phyloP scores from a whole-genome alignment of 208 protist species.

The Trichomonas vaginalis region DNA sequence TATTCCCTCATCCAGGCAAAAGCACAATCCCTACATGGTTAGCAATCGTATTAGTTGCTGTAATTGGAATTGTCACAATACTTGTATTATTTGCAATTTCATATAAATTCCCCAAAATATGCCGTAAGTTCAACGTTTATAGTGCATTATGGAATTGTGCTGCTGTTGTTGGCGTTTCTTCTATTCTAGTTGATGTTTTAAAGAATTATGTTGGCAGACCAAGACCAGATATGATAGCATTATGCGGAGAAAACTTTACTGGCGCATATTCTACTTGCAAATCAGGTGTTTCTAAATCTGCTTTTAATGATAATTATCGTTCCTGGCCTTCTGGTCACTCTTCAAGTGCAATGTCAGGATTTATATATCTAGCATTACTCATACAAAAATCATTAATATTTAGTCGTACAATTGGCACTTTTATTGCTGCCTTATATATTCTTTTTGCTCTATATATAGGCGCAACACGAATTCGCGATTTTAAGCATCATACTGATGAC shows the following conservation, averaged over 20 bases:
- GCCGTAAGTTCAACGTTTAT: neutral
- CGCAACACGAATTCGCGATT: neutral
- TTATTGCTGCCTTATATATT: neutral
- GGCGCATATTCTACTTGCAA: neutral
- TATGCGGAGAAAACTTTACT: neutral
- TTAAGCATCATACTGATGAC: slow-evolving; percentile 1
- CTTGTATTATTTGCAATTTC: neutral
- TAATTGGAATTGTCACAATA: neutral
- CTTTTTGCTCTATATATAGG: neutral
- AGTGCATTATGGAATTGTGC: neutral
- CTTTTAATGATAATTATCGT: neutral
- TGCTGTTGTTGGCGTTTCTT: neutral
- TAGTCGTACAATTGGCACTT: neutral
- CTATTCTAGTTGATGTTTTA: neutral
- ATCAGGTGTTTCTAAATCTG: neutral
- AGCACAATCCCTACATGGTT: neutral
- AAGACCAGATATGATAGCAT: neutral
- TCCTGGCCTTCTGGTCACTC: neutral
- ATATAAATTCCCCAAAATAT: neutral
- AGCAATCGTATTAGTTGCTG: neutral
- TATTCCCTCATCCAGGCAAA: neutral
- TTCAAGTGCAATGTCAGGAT: neutral
- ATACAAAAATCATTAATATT: neutral
- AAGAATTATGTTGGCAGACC: neutral
- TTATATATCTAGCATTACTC: neutral